Conservation (phyloP, 2,329 filamentous ascomycete species). For the Penicillium capsulatum region DNA sequence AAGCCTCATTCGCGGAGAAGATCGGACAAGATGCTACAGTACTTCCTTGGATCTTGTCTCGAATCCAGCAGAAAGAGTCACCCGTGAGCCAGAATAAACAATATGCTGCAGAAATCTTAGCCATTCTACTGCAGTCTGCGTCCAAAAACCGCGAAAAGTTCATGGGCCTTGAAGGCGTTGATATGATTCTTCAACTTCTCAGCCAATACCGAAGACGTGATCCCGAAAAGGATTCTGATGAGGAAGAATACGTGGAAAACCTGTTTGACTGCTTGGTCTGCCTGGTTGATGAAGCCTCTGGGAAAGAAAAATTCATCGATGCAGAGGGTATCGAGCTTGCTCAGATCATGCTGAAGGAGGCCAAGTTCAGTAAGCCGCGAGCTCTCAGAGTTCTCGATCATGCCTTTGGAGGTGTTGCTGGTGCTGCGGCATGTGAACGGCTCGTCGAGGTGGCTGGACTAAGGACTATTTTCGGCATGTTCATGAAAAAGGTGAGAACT, state of each 20-base stretch:
- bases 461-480: slow-evolving; percentile 78
- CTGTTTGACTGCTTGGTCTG: slow-evolving; percentile 83
- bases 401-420: slow-evolving; percentile 59
- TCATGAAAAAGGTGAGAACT: slow-evolving; percentile 65
- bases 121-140: slow-evolving; percentile 79
- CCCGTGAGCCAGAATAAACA: slow-evolving; percentile 85
- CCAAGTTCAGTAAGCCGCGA: slow-evolving; percentile 73
- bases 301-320: slow-evolving; percentile 77
- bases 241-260: slow-evolving; percentile 94
- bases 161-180: slow-evolving; percentile 65
- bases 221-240: slow-evolving; percentile 76
- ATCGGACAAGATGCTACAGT: slow-evolving; percentile 67
- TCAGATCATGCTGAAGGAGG: slow-evolving; percentile 86
- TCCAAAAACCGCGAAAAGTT: slow-evolving; percentile 61
- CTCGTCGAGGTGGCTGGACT: slow-evolving; percentile 80
- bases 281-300: slow-evolving; percentile 67
- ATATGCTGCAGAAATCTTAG: slow-evolving; percentile 86
- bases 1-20: slow-evolving; percentile 62
- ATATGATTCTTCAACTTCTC: slow-evolving; percentile 75
- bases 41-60: slow-evolving; percentile 70
- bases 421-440: slow-evolving; percentile 63
- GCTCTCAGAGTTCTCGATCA: slow-evolving; percentile 83
- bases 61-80: slow-evolving; percentile 66
- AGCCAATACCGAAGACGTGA: slow-evolving; percentile 82
- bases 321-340: slow-evolving; percentile 89